phyloP scores from a whole-genome alignment of 2,329 filamentous ascomycete genomes.

The Neopestalotiopsis sp. region DNA sequence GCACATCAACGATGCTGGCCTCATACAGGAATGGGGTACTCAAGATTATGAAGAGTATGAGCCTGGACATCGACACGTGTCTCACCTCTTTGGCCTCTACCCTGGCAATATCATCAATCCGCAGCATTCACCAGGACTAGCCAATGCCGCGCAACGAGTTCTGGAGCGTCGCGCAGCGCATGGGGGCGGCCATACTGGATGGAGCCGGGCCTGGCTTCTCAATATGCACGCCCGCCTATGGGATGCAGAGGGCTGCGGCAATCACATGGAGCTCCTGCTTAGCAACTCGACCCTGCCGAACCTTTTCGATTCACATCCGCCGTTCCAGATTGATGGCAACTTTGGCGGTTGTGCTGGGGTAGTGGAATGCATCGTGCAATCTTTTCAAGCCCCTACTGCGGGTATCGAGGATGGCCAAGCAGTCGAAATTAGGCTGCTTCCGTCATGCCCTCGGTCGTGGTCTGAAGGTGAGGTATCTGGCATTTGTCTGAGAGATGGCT shows the following conservation, averaged over 20 bases:
- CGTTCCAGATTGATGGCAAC: slow-evolving; percentile 58
- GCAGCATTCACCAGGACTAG: slow-evolving; percentile 30
- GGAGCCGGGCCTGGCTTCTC: slow-evolving; percentile 57
- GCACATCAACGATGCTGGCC: slow-evolving; percentile 37
- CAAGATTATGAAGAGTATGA: slow-evolving; percentile 46
- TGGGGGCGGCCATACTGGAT: slow-evolving; percentile 54
- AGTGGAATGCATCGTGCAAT: slow-evolving; percentile 48
- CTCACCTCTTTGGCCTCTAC: slow-evolving; percentile 54
- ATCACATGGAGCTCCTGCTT: slow-evolving; percentile 28
- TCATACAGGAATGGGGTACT: slow-evolving; percentile 46
- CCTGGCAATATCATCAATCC: slow-evolving; percentile 45
- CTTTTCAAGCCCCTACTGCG: slow-evolving; percentile 32
- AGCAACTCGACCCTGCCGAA: slow-evolving; percentile 48
- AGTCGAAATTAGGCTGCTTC: slow-evolving; percentile 40
- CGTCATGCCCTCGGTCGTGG: slow-evolving; percentile 44
- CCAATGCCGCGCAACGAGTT: slow-evolving; percentile 33
- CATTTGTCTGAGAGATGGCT: slow-evolving; percentile 41
- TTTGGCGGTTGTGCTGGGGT: slow-evolving; percentile 54
- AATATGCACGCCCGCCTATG: slow-evolving; percentile 53
- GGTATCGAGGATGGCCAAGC: neutral
- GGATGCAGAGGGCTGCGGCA: slow-evolving; percentile 14
- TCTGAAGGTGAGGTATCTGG: slow-evolving; percentile 38
- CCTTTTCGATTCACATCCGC: slow-evolving; percentile 50
- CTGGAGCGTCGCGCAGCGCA: slow-evolving; percentile 36
- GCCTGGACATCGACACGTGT: slow-evolving; percentile 56